Conservation (phyloP, 2,329 filamentous ascomycete species). For the Diaporthe batatas region DNA sequence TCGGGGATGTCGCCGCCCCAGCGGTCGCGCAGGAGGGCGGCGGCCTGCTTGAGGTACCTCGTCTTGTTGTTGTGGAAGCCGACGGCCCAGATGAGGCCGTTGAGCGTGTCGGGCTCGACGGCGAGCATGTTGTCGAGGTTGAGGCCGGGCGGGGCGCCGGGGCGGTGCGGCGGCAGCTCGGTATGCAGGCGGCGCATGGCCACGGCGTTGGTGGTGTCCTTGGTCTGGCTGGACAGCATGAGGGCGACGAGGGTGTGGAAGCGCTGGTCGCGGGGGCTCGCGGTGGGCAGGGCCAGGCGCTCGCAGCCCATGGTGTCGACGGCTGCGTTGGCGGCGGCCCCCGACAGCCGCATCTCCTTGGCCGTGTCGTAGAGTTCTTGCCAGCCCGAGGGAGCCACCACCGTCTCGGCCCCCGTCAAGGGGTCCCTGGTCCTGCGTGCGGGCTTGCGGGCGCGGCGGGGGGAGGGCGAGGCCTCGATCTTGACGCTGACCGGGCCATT, state of each 20-base stretch:
- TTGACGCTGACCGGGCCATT: slow-evolving; percentile 19
- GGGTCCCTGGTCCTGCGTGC: slow-evolving; percentile 53
- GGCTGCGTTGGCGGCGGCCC: slow-evolving; percentile 77
- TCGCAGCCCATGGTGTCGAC: slow-evolving; percentile 99
- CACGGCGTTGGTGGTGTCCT: slow-evolving; percentile 89
- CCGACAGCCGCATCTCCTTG: slow-evolving; percentile 77
- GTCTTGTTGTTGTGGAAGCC: slow-evolving; percentile 98
- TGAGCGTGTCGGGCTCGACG: slow-evolving; percentile 74
- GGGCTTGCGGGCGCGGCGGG: slow-evolving; percentile 50
- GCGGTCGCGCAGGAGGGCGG: slow-evolving; percentile 78
- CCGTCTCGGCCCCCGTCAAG: slow-evolving; percentile 49
- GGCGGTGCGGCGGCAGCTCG: slow-evolving; percentile 70
- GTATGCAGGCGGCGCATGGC: slow-evolving; percentile 85
- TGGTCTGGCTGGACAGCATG: slow-evolving; percentile 94
- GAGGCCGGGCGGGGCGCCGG: slow-evolving; percentile 66
- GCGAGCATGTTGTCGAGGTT: slow-evolving; percentile 83
- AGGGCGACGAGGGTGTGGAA: slow-evolving; percentile 90
- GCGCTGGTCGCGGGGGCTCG: slow-evolving; percentile 70
- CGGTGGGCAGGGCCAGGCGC: slow-evolving; percentile 70
- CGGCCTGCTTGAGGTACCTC: slow-evolving; percentile 80
- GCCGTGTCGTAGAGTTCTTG: slow-evolving; percentile 83
- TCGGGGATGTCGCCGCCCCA: slow-evolving; percentile 84
- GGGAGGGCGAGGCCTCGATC: slow-evolving; percentile 39
- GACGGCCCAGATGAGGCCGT: slow-evolving; percentile 84
- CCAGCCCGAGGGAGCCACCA: slow-evolving; percentile 83